These are phyloP conservation scores for Daldinia sp. DNA, from an alignment of 2,329 filamentous ascomycete genomes.

Conservation along the genomic window DNA sequence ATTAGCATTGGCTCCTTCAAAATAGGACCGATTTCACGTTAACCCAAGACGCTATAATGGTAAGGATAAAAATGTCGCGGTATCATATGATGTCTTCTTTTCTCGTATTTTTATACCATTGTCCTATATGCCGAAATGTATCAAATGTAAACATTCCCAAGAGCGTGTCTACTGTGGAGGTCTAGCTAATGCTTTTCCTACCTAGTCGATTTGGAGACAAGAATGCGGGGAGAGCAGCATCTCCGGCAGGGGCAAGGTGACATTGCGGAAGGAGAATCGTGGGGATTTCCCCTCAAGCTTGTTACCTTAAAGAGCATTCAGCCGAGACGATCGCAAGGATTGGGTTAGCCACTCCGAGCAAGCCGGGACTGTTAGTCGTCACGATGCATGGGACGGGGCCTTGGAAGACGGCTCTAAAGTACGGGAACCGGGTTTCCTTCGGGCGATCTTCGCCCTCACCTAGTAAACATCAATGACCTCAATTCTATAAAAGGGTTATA, in stretches of 20 bases:
- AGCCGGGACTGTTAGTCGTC: constrained; percentile 11
- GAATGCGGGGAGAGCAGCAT: constrained; percentile 24
- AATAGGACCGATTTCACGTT: background rate
- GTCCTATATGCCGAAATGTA: background rate
- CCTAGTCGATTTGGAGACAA: background rate
- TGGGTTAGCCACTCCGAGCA: constrained; percentile 29
- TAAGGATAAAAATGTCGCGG: background rate
- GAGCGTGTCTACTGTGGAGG: constrained; percentile 1
- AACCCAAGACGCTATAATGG: background rate
- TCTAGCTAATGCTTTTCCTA: background rate
- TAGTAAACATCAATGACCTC: background rate
- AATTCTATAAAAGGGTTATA: background rate
- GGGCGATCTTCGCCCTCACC: constrained; percentile 21
- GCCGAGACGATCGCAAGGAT: constrained; percentile 24
- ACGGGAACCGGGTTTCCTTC: constrained; percentile 21
- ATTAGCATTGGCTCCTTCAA: background rate
- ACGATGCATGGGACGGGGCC: constrained; percentile 13
- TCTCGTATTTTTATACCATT: background rate
- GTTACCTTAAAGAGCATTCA: constrained; percentile 26
- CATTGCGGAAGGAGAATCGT: constrained; percentile 16
- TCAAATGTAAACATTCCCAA: background rate
- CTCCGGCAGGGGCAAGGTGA: constrained; percentile 24
- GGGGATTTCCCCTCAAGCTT: constrained; percentile 20
- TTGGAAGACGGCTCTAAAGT: constrained; percentile 1
- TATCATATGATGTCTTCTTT: background rate